Evolutionary conservation across 345 rosid species (phyloP).

Genomic region (Zanthoxylum bungeanum): DNA sequence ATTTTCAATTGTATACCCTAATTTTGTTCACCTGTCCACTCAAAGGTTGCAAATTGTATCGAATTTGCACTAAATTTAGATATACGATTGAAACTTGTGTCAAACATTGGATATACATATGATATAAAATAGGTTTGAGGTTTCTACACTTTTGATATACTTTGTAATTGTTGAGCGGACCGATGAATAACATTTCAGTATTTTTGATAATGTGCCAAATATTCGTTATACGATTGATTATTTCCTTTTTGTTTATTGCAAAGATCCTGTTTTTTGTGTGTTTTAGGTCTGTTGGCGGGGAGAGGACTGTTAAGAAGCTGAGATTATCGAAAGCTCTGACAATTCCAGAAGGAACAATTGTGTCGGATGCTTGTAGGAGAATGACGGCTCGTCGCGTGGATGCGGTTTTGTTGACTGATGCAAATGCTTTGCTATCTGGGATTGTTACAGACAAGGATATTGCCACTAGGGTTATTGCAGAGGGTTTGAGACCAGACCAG

Average conservation of each 20-base stretch:
- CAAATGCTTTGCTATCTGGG: slow-evolving; percentile 89
- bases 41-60: too few relatives aligned
- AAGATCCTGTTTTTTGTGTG: too few relatives aligned
- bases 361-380: slow-evolving; percentile 83
- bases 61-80: too few relatives aligned
- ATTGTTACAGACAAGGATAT: slow-evolving; percentile 93
- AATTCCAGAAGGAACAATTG: slow-evolving; percentile 87
- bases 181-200: background rate
- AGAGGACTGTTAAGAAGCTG: slow-evolving; percentile 93
- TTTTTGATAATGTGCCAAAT: too few relatives aligned
- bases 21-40: too few relatives aligned
- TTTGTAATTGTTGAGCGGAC: background rate
- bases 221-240: too few relatives aligned
- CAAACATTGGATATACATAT: too few relatives aligned
- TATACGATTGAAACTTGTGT: too few relatives aligned
- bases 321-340: slow-evolving; percentile 91
- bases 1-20: too few relatives aligned
- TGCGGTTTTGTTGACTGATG: slow-evolving; percentile 84
- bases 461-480: slow-evolving; percentile 83
- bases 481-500: slow-evolving; percentile 89
- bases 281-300: slow-evolving; percentile 44
- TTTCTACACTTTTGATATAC: background rate
- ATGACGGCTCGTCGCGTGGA: slow-evolving; percentile 96
- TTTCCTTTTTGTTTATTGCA: too few relatives aligned
- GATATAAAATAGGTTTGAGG: background rate